phyloP scores from a whole-genome alignment of 108 stramenopile genomes.

The Fistulifera solaris region DNA sequence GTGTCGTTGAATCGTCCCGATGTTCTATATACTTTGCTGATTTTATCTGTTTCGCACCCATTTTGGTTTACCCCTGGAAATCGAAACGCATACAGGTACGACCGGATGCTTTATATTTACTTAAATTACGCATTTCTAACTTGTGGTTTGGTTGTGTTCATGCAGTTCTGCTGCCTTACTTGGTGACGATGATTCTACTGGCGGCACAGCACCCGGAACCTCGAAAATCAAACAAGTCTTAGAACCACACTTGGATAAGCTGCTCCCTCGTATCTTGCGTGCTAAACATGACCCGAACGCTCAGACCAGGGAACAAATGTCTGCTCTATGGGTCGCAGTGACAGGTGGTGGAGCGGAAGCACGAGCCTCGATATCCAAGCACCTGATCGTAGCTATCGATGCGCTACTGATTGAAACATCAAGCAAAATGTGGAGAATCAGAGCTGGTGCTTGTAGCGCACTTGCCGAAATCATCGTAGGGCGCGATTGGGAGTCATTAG shows the following conservation, averaged over 20 bases:
- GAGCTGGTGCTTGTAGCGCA: constrained; percentile 70
- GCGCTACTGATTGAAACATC: constrained; percentile 57
- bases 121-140: too few relatives aligned
- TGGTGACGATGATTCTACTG: constrained; percentile 28
- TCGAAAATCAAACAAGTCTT: constrained; percentile 51
- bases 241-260: constrained; percentile 58
- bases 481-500: constrained; percentile 67
- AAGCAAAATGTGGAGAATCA: constrained; percentile 67
- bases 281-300: constrained; percentile 76
- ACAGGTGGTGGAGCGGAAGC: constrained; percentile 80
- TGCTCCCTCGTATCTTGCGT: constrained; percentile 68
- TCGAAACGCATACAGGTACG: constrained; percentile 31
- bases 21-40: constrained; percentile 66
- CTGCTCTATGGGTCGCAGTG: constrained; percentile 60
- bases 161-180: constrained; percentile 41
- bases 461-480: constrained; percentile 74
- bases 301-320: constrained; percentile 80
- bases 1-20: constrained; percentile 53
- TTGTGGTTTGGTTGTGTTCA: too few relatives aligned
- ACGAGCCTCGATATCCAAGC: constrained; percentile 34
- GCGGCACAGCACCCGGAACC: constrained; percentile 28
- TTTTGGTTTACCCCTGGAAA: constrained; percentile 42
- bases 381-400: constrained; percentile 68
- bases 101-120: too few relatives aligned
- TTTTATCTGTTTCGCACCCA: constrained; percentile 63